Evolutionary conservation across 768 basidiomycete species (phyloP), one percentile per base, ranked within the genome.

Genomic region (Rhodotorula diobovata): DNA sequence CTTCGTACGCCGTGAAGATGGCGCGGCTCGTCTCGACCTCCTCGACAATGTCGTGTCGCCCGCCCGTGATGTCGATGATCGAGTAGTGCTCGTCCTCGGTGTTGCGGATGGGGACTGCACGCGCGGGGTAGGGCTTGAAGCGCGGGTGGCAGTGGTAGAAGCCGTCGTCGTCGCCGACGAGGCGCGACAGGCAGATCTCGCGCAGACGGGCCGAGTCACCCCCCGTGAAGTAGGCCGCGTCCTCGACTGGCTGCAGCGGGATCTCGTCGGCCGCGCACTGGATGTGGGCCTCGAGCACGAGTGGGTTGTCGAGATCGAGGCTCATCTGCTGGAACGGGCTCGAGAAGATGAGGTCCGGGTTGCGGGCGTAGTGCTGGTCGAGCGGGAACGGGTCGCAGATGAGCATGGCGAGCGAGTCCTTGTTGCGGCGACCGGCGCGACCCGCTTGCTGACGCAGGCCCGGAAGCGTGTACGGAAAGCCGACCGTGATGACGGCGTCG

Each of bases 401-500:
- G 51, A 90, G 84, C 65, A 93, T 83, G 0, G 88, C 87, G 35
- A 95, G 83, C 34, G 91, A 87, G 77, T 93, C 92, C 35, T 87
- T 87, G 63, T 88, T 83, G 63, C 93, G 83, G 57, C 93, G 86
- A 2, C 92, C 92, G 20, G 91, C 92, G 75, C 92, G 84, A 45
- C 93, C 91, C 23, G 89, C 87, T 85, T 95, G 91, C 83, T 95
- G 93, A 51, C 89, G 84, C 68, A 92, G 89, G 75, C 90, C 93
- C 0, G 92, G 88, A 46, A 93, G 81, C 8, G 85, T 86, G 64
- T 85, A 83, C 1, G 92, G 92, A 78, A 94, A 92, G 2, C 90
- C 90, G 39, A 93, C 85, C 85, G 92, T 90, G 66, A 95, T 86
- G 53, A 94, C 92, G 14, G 89, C 90, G 77, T 94, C 93, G 62